Evolutionary conservation across 176 grass and related monocot genomes (phyloP).

Genomic region (Carex myosuroides): DNA sequence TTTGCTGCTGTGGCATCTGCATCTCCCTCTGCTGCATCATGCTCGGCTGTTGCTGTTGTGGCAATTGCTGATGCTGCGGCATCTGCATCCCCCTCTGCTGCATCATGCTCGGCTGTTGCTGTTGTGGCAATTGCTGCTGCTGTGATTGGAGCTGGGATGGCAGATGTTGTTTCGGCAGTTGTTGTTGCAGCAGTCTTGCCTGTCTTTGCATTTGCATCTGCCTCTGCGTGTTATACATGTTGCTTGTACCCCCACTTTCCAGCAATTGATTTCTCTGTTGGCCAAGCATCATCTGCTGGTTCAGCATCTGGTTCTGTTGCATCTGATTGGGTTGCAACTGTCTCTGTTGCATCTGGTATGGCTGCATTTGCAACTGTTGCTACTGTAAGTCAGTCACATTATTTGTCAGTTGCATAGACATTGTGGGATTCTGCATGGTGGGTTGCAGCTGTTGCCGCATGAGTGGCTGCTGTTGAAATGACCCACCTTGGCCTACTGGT

Average conservation of each 20-base stretch:
- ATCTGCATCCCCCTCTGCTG: conserved; percentile 14
- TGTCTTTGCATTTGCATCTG: conserved; percentile 53
- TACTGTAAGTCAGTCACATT: conserved; percentile 70
- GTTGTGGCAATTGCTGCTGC: conserved; percentile 64
- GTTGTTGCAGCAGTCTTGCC: conserved; percentile 34
- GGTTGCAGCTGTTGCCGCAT: conserved; percentile 44
- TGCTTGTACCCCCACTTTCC: conserved; percentile 33
- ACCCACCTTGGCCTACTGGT: conserved; percentile 46
- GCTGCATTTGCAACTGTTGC: conserved; percentile 65
- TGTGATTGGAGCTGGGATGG: conserved; percentile 58
- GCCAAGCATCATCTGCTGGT: conserved; percentile 51
- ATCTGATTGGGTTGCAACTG: background rate
- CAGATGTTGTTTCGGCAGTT: conserved; percentile 29
- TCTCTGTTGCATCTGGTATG: conserved; percentile 49
- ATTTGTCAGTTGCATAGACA: conserved; percentile 65
- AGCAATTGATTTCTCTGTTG: conserved; percentile 56
- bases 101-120: conserved; percentile 33
- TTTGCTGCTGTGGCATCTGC: conserved; percentile 31
- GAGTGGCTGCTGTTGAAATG: conserved; percentile 47
- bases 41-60: conserved; percentile 44
- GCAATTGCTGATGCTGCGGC: conserved; percentile 44
- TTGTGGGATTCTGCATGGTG: conserved; percentile 49
- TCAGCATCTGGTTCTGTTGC: conserved; percentile 38
- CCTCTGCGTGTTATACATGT: conserved; percentile 46
- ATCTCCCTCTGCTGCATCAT: conserved; percentile 23